phyloP scores from a whole-genome alignment of 2,329 filamentous ascomycete species.

The Fulvia fulva region DNA sequence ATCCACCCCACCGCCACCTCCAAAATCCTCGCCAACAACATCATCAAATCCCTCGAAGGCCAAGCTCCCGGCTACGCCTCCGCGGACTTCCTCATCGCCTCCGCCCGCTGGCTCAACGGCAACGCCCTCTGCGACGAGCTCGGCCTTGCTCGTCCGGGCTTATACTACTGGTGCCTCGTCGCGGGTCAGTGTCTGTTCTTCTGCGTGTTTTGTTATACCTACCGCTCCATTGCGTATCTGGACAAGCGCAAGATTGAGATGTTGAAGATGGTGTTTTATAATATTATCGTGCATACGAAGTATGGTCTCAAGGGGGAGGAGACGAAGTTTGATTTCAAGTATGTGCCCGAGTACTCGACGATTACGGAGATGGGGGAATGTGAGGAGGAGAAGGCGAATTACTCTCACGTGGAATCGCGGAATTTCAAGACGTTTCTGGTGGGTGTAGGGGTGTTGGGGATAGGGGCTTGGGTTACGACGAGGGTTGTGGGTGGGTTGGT shows the following conservation, averaged over 20 bases:
- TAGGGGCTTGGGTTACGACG: conserved; percentile 20
- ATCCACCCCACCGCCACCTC: conserved; percentile 62
- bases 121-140: conserved; percentile 58
- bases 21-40: conserved; percentile 67
- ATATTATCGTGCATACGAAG: conserved; percentile 60
- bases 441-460: conserved; percentile 26
- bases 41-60: conserved; percentile 64
- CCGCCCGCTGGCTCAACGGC: conserved; percentile 68
- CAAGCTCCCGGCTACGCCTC: conserved; percentile 64
- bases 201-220: conserved; percentile 51
- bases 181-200: conserved; percentile 65
- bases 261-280: conserved; percentile 53
- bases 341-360: conserved; percentile 29
- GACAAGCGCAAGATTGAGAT: conserved; percentile 52
- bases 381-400: conserved; percentile 37
- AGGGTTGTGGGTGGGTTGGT: conserved; percentile 20
- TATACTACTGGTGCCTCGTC: conserved; percentile 59
- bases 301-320: conserved; percentile 59
- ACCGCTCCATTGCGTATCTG: conserved; percentile 47
- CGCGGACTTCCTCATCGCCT: conserved; percentile 63
- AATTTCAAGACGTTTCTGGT: conserved; percentile 47
- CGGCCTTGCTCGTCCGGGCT: conserved; percentile 52
- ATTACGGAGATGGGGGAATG: conserved; percentile 47
- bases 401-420: conserved; percentile 43
- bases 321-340: conserved; percentile 65